Evolutionary conservation across 1,284 basidiomycete species (phyloP).

Genomic region (Boletus putidus): DNA sequence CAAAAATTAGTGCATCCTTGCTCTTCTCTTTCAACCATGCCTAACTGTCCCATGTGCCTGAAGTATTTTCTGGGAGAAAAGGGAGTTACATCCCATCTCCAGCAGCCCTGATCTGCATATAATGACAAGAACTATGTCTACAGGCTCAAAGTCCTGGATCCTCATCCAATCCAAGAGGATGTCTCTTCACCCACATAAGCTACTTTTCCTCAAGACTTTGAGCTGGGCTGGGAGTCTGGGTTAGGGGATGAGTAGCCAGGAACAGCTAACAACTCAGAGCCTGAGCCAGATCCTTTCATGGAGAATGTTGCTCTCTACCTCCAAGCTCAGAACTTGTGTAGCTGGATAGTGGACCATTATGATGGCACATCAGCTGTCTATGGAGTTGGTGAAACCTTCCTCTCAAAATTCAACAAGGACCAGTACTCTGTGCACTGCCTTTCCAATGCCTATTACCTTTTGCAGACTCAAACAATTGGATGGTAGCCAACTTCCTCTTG

Average conservation of each 20-base stretch:
- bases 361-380: not conserved
- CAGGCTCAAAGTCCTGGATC: not conserved
- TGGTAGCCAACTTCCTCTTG: too few species aligned
- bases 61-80: not conserved
- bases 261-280: too few species aligned
- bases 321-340: not conserved
- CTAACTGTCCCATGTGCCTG: not conserved
- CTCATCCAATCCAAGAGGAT: not conserved
- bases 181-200: not conserved
- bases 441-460: too few species aligned
- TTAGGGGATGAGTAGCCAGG: too few species aligned
- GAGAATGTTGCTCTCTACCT: not conserved
- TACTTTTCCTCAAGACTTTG: too few species aligned
- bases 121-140: not conserved
- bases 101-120: not conserved
- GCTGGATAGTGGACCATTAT: not conserved
- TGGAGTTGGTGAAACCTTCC: not conserved
- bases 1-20: too few species aligned
- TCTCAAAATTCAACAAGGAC: not conserved
- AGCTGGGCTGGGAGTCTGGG: too few species aligned
- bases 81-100: not conserved
- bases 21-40: not conserved
- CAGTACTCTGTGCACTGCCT: not conserved
- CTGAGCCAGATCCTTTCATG: not conserved
- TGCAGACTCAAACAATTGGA: too few species aligned